phyloP scores from a whole-genome alignment of 305 asterid species.

The Fraxinus sp. region DNA sequence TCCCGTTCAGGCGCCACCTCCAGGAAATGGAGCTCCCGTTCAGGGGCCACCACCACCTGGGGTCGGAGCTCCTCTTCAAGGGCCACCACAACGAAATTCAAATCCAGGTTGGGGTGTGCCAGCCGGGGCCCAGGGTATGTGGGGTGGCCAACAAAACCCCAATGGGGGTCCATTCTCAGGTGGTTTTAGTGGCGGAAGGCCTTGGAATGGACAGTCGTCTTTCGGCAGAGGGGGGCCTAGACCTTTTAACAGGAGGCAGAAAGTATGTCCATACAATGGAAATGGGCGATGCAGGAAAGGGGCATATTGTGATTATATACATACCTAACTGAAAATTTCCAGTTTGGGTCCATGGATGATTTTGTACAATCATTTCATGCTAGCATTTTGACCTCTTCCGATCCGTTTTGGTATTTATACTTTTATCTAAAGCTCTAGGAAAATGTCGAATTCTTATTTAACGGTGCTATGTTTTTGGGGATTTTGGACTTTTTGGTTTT shows the following conservation, averaged over 20 bases:
- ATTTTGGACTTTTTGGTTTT: background rate
- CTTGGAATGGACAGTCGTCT: constrained; percentile 69
- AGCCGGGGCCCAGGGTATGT: constrained; percentile 41
- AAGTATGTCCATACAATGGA: constrained; percentile 58
- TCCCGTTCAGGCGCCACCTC: constrained; percentile 30
- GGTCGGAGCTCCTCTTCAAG: constrained; percentile 41
- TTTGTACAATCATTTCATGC: constrained; percentile 34
- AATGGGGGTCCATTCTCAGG: constrained; percentile 51
- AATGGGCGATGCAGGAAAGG: constrained; percentile 77
- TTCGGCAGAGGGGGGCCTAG: constrained; percentile 47
- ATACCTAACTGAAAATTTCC: constrained; percentile 26
- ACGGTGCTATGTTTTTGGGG: background rate
- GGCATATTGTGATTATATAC: constrained; percentile 61
- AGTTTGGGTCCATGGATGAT: constrained; percentile 25
- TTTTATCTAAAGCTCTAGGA: background rate
- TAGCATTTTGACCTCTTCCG: background rate
- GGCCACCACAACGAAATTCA: constrained; percentile 39
- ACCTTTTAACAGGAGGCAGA: constrained; percentile 32
- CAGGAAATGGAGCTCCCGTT: constrained; percentile 31
- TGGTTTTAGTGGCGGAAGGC: constrained; percentile 51
- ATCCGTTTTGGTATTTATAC: background rate
- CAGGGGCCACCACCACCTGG: constrained; percentile 26
- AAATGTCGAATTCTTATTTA: background rate
- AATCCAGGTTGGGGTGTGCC: constrained; percentile 61
- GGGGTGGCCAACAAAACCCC: constrained; percentile 55